Evolutionary conservation across 2,329 filamentous ascomycete species (phyloP).

Genomic region (Drechslerella dactyloides): DNA sequence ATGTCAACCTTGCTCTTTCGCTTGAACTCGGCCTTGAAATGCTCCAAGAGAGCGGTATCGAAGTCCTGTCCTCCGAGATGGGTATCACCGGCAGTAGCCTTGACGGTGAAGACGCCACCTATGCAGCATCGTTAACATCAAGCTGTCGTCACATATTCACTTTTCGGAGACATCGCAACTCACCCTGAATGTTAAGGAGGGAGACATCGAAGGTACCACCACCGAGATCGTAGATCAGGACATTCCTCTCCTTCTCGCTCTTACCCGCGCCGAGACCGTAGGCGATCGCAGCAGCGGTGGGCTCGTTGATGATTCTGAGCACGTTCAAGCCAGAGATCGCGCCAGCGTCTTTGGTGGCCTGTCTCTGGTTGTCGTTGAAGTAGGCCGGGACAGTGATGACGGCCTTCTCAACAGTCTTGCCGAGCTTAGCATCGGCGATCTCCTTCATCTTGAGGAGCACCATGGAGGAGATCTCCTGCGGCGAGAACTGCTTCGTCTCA

Average conservation of each 20-base stretch:
- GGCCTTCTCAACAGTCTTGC: slow-evolving; percentile 98
- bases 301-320: slow-evolving; percentile 99
- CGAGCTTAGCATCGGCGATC: slow-evolving; percentile 96
- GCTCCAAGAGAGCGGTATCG: slow-evolving; percentile 91
- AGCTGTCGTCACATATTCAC: neutral
- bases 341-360: slow-evolving; percentile 99
- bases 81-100: slow-evolving; percentile 96
- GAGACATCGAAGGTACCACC: slow-evolving; percentile 99
- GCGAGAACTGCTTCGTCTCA: slow-evolving; percentile 93
- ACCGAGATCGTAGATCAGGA: slow-evolving; percentile 99
- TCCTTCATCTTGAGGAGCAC: slow-evolving; percentile 99
- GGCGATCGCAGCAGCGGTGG: slow-evolving; percentile 95
- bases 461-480: slow-evolving; percentile 99
- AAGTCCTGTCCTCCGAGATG: slow-evolving; percentile 96
- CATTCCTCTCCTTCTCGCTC: slow-evolving; percentile 96
- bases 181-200: slow-evolving; percentile 93
- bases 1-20: slow-evolving; percentile 78
- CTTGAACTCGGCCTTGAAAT: slow-evolving; percentile 95
- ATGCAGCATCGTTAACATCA: slow-evolving; percentile 3
- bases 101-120: slow-evolving; percentile 94
- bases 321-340: slow-evolving; percentile 97
- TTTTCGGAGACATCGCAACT: slow-evolving; percentile 9
- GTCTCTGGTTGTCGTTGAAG: slow-evolving; percentile 99
- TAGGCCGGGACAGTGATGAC: slow-evolving; percentile 99
- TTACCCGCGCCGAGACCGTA: slow-evolving; percentile 97